Evolutionary conservation across 2,329 filamentous ascomycete species (phyloP).

Genomic region (Polytolypa hystricis): DNA sequence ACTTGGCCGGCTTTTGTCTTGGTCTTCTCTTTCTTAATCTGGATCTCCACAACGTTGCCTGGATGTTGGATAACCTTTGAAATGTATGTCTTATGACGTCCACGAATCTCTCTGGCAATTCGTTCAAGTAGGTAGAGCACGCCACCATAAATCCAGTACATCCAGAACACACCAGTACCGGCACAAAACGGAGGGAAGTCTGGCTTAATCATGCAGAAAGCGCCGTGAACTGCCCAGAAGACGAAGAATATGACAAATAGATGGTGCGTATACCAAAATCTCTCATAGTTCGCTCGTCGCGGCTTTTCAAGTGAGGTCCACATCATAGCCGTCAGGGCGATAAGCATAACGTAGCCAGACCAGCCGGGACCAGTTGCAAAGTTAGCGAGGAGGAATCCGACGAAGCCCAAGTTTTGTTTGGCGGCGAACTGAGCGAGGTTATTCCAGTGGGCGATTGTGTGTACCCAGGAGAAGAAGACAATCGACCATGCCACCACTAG

Average conservation of each 20-base stretch:
- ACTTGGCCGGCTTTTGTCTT: constrained; percentile 65
- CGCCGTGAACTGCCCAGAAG: constrained; percentile 83
- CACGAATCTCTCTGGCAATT: constrained; percentile 65
- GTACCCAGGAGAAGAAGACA: constrained; percentile 77
- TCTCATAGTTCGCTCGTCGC: constrained; percentile 70
- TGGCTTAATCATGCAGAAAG: constrained; percentile 83
- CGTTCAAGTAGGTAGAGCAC: constrained; percentile 72
- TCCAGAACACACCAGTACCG: constrained; percentile 72
- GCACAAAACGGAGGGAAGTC: constrained; percentile 62
- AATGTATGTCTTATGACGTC: constrained; percentile 72
- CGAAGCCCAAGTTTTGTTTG: constrained; percentile 65
- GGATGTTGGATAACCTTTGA: constrained; percentile 85
- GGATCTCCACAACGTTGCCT: constrained; percentile 79
- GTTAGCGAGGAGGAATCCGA: constrained; percentile 67
- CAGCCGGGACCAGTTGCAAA: constrained; percentile 71
- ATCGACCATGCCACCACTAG: constrained; percentile 70
- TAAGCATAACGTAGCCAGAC: constrained; percentile 77
- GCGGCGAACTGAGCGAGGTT: constrained; percentile 69
- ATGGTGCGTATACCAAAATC: constrained; percentile 86
- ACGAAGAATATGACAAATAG: constrained; percentile 81
- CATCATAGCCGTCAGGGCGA: constrained; percentile 67
- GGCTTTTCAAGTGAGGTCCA: constrained; percentile 67
- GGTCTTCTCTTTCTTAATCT: constrained; percentile 82
- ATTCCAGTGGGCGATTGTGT: constrained; percentile 78
- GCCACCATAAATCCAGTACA: constrained; percentile 80